Evolutionary conservation across 345 rosid species (phyloP), one percentile per base, ranked within the genome.

Genomic region (Citrus medica): DNA sequence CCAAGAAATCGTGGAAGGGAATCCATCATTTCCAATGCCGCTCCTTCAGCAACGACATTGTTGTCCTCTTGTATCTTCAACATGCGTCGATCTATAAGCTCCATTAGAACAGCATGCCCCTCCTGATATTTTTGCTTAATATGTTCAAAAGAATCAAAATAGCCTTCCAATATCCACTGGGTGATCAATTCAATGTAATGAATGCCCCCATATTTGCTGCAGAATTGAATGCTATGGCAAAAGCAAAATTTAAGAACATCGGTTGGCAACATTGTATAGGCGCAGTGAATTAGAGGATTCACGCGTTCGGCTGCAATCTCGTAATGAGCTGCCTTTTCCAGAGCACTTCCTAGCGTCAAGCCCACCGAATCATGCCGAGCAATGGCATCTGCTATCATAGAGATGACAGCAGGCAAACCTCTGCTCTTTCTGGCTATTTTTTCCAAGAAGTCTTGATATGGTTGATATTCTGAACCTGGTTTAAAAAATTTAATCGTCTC

Each of bases 151-250:
- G 82, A 82, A 82, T 67, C 90, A 59, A 91, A 88, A 66, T 76
- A 88, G 63, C 95, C 93, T 85, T 93, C 93, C 75, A 93, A 79
- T n/a, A 90, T 85, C 95, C 92, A 91, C 17, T 89, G 85, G 13
- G 87, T 64, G 76, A 90, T 88, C 88, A 91, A 77, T 70, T 87
- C 90, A 56, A 83, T 87, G 78, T 81, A 88, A 77, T 89, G 85
- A 68, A 87, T 85, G 21, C 78, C 76, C 13, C 85, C 85, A 78
- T 69, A 79, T 6, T 78, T 79, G 53, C 28, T 19, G 76, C 85
- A 81, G 71, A 88, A 84, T 62, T 81, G 78, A 78, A 76, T 71
- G 81, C 88, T 82, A 65, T 87, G 88, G 87, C 93, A 89, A 69
- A 80, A 90, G 80, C 92, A 92, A 55, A 82, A 76, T 22, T 63